Conservation (phyloP, 2,329 filamentous ascomycete genomes). For the Penicillium nordicum region DNA sequence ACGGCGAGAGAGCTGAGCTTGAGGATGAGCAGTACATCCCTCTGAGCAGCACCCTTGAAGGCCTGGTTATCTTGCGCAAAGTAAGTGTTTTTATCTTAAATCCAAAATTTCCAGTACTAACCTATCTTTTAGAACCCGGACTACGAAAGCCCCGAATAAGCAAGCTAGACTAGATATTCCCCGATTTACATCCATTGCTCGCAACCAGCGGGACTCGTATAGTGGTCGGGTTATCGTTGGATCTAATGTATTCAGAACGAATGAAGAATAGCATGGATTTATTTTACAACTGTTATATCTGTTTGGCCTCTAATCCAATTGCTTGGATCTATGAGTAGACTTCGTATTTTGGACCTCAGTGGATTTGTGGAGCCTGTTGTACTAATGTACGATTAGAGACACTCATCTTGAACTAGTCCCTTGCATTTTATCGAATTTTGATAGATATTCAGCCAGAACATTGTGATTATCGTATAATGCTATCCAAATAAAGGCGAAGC, state of each 20-base stretch:
- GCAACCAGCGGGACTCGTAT: conserved; percentile 17
- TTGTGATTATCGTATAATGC: neutral
- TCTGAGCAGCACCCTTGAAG: conserved; percentile 86
- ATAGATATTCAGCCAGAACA: neutral
- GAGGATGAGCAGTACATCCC: conserved; percentile 97
- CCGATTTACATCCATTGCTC: conserved; percentile 17
- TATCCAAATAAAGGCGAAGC: neutral
- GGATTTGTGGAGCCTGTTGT: neutral
- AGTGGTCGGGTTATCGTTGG: conserved; percentile 26
- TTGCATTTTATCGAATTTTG: neutral
- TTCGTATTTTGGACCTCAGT: neutral
- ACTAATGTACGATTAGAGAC: neutral
- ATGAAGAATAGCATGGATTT: conserved; percentile 32
- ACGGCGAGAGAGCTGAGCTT: conserved; percentile 91
- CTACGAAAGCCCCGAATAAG: conserved; percentile 42
- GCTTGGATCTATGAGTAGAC: conserved; percentile 10
- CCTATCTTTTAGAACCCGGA: conserved; percentile 43
- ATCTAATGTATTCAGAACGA: conserved; percentile 38
- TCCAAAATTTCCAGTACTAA: conserved; percentile 22
- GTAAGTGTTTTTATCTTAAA: conserved; percentile 51
- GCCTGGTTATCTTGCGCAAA: conserved; percentile 94
- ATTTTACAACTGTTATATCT: conserved; percentile 17
- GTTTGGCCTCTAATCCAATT: conserved; percentile 1
- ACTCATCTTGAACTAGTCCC: neutral
- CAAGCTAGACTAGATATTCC: conserved; percentile 22